Conservation (phyloP, 2,329 filamentous ascomycete genomes). For the Thielaviopsis musarum region DNA sequence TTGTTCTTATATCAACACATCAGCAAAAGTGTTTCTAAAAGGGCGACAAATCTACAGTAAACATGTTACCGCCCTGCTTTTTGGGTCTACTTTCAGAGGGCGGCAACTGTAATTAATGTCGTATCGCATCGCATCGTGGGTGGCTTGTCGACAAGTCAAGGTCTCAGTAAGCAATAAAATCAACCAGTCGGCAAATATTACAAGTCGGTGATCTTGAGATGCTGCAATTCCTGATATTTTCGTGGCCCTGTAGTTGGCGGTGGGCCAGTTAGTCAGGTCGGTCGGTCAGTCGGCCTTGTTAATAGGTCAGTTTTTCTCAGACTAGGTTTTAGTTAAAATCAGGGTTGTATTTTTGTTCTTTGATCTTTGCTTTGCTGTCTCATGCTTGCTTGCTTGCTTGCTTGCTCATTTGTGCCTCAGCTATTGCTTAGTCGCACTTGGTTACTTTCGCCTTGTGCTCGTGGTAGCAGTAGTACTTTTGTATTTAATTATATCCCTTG, state of each 20-base stretch:
- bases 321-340: not conserved
- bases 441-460: not conserved
- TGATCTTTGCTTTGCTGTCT: not conserved
- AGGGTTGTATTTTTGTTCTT: not conserved
- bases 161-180: not conserved
- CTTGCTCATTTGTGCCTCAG: not conserved
- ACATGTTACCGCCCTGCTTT: not conserved
- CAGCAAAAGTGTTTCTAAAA: not conserved
- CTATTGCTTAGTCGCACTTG: not conserved
- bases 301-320: not conserved
- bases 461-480: not conserved
- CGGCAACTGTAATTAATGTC: not conserved
- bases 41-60: not conserved
- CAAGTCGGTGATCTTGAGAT: not conserved
- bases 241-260: not conserved
- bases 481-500: not conserved
- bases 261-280: not conserved
- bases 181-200: not conserved
- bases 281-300: too few relatives aligned
- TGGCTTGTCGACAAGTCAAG: not conserved
- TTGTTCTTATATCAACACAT: not conserved
- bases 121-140: not conserved
- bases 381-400: too few relatives aligned
- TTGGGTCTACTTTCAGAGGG: not conserved
- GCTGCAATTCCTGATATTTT: not conserved